Evolutionary conservation across 768 basidiomycete species (phyloP), one percentile per base, ranked within the genome.

Genomic region (Mycena galericulata): DNA sequence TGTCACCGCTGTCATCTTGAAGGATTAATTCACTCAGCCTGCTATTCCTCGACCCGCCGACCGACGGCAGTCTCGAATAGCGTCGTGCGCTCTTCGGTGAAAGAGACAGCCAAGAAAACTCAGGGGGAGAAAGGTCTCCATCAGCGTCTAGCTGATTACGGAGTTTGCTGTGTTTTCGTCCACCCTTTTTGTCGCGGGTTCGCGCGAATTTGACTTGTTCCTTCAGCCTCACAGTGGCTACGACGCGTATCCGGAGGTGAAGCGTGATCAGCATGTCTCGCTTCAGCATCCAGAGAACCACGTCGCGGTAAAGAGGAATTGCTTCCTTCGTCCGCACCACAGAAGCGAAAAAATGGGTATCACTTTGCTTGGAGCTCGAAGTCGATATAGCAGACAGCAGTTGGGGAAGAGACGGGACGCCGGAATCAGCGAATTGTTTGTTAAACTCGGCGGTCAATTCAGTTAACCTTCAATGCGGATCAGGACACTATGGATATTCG

Each of bases 211-310:
- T 85, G n/a, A 93, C 95, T 12, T 83, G 83, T 45, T 85, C 77
- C 79, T 98, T 99, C 64, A 98, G 81, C 51, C 89, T 87, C 6
- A 85, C 83, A 0, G 94, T 90, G 0, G 93, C 96, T 38, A 95
- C 87, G 45, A 99, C 85, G 32, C 96, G 90, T 60, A 97, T 89
- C 40, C 92, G 90, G 17, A 96, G 88, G 75, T 97, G 96, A 29
- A 96, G 85, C 20, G 94, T 92, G 58, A 94, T 86, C 20, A 98
- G 83, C 70, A 99, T 84, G 75, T 95, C 95, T 43, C 90, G 89
- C 75, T 93, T 93, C 40, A 98, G 85, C 85, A 99, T 88, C 97
- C 97, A 98, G 40, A 92, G 80, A 14, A 99, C 89, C 32, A 97
- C 93, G 29, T 95, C 89, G 70, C 92, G 87, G 78, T 93, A 97